These are phyloP conservation scores for Metschnikowia henanensis DNA, from an alignment of 805 yeast species.

Conservation along the genomic window DNA sequence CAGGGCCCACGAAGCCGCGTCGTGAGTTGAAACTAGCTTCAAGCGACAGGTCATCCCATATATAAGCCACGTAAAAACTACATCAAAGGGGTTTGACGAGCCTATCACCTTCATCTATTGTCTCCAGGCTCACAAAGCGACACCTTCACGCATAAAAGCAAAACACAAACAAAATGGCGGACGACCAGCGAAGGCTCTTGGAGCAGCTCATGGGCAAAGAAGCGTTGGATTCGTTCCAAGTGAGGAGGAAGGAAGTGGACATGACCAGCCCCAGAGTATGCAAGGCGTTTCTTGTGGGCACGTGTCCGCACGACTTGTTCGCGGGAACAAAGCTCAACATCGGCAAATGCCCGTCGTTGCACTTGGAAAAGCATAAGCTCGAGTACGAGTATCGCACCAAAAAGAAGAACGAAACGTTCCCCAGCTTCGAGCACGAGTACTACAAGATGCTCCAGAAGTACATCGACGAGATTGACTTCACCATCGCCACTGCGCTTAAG, in stretches of 20 bases:
- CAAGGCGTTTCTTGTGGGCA: constrained; percentile 78
- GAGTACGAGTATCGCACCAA: constrained; percentile 58
- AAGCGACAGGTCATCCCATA: not conserved
- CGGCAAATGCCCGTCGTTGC: constrained; percentile 78
- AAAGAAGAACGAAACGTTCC: constrained; percentile 44
- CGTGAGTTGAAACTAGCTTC: not conserved
- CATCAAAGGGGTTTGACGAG: no score
- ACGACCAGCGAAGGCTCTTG: constrained; percentile 71
- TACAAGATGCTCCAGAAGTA: constrained; percentile 51
- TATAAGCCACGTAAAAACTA: no score
- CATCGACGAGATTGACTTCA: constrained; percentile 64
- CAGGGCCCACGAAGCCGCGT: no score
- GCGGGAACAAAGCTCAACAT: constrained; percentile 78
- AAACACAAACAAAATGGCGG: constrained; percentile 42
- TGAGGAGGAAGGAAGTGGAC: constrained; percentile 38
- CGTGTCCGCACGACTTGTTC: constrained; percentile 84
- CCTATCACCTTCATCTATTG: no score
- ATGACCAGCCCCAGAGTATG: constrained; percentile 58
- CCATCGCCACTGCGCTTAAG: constrained; percentile 60
- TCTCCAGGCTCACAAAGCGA: no score
- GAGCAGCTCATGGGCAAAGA: constrained; percentile 83
- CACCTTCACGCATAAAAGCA: not conserved
- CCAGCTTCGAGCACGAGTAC: constrained; percentile 52
- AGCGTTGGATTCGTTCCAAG: constrained; percentile 35
- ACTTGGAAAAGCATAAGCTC: constrained; percentile 69